Base-by-base conservation (phyloP, 2,329 filamentous ascomycete species). In the Pseudohalonectria lignicola region DNA sequence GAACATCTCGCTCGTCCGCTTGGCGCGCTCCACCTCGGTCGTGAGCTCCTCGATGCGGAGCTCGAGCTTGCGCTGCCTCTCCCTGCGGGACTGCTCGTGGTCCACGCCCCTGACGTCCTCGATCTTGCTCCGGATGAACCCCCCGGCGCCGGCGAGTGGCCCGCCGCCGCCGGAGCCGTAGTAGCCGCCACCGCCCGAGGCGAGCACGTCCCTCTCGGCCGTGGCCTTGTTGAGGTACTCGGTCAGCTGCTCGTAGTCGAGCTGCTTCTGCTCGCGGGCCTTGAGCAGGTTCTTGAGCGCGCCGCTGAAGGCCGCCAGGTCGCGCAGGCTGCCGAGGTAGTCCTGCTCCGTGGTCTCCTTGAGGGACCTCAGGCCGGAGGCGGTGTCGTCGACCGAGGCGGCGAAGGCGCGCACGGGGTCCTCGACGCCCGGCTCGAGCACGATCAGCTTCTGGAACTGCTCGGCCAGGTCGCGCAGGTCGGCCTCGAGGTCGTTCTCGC, bases 41-140 rank as follows among this genome's bases (percentile, higher is more conserved):
- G 86, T 94, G 30, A 98, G 71, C 53, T 94, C 84, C 50, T 94
- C 86, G 49, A 98, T 94, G 47, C 86, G 80, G 36, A 96, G 70
- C 60, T 98, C 92, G 4, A 96, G 71, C 60, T 92, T 94, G 41
- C 92, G 79, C 37, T 90, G 74, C 21, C 90, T 76, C 56, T 96
- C 90, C 12, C 88, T 77, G 2, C 88, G 79, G 12, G 82, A 79
- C 52, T 93, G 86, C 57, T 96, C 92, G 61, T 96, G 92, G 59
- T 98, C 92, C 4, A 98, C 88, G 12, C 92, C 92, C 15, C 92
- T 80, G 45, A 95, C 88, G 54, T 98, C 92, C 60, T 98, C 92
- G 52, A 98, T 82, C 61, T 96, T 96, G 56, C 82, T 81, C 32
- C 88, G 82, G 48, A 98, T 74, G 64, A 95, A 96, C 4, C 84